Evolutionary conservation across 176 grass and related monocot species (phyloP), one percentile per base, ranked within the genome.

Genomic region (Carex scoparia): DNA sequence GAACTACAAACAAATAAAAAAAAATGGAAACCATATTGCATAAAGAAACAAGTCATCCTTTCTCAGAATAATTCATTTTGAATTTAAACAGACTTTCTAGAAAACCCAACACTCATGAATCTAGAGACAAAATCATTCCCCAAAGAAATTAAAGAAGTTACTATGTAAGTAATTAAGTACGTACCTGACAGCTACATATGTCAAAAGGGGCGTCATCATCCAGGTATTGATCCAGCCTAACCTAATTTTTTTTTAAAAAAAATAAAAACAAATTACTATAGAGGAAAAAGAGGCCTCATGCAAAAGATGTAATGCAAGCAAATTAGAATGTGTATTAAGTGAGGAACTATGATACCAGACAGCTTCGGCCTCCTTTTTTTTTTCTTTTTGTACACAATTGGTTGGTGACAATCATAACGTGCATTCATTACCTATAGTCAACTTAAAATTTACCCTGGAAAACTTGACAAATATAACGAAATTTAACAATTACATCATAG

Each of bases 111-210:
- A 79, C 53, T 57, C 13, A 33, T 58, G 9, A 51, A 51, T 27
- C 49, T 56, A 16, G 4, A 15, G 23, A 56, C 19, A 57, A 8
- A 55, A n/a, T 51, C 42, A 5, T 0, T 76, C 27, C 46, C 48
- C 23, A 30, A 51, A 8, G 71, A 55, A 76, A 55, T 23, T 55
- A 32, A 76, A 27, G 18, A 13, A 13, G 23, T 23, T 53, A 49
- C 44, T 3, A 61, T 61, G 14, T 23, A 81, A 31, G 60, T 40
- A 54, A 61, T 62, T 40, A 83, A 48, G 54, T 76, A 84, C 82
- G 77, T 80, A 95, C 93, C 93, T 98, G 93, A 70, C 91, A 98
- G 64, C 95, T 98, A 79, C 95, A 95, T 78, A 95, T 89, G 80
- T 98, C 95, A 89, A 92, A 98, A 33, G 92, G 91, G 84, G 88